These are phyloP conservation scores for Corylus americana DNA, from an alignment of 306 rosid species.

Conservation along the genomic window DNA sequence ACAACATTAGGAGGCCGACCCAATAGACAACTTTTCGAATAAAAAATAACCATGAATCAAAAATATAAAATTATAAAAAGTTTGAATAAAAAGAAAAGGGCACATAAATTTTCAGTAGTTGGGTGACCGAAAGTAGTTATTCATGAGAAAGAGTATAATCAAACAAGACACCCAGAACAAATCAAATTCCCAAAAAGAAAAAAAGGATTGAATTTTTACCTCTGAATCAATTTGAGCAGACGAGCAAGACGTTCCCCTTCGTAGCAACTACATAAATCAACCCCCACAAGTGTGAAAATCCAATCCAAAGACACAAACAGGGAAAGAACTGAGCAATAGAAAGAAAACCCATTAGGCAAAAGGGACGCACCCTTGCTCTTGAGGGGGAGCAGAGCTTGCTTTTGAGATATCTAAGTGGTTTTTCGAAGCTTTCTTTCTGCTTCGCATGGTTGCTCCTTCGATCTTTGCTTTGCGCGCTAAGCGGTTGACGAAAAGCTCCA, in stretches of 20 bases:
- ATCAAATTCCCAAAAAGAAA: neutral
- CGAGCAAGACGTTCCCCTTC: constrained; percentile 56
- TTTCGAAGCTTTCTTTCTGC: neutral
- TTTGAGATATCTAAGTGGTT: neutral
- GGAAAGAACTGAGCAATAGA: neutral
- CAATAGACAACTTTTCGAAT: neutral
- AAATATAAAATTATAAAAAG: neutral
- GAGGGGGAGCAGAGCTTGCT: neutral
- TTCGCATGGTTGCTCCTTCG: neutral
- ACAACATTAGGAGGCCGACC: neutral
- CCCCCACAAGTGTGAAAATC: neutral
- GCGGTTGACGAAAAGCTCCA: neutral
- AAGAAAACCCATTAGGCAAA: neutral
- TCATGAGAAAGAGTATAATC: neutral
- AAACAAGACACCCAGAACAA: neutral
- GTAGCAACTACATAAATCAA: constrained; percentile 44
- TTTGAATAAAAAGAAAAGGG: neutral
- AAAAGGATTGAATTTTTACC: constrained; percentile 32
- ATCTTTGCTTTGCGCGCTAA: neutral
- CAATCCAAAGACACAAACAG: neutral
- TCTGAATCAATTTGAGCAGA: constrained; percentile 57
- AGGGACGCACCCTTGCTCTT: neutral
- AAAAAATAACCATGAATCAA: neutral
- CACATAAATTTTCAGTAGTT: no score
- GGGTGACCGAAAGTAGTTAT: neutral